A percentile compares a stretch with the other conserved stretches of the same genome.
Conservation (phyloP, 345 rosid genomes). For the Arabidopsis suecica region DNA sequence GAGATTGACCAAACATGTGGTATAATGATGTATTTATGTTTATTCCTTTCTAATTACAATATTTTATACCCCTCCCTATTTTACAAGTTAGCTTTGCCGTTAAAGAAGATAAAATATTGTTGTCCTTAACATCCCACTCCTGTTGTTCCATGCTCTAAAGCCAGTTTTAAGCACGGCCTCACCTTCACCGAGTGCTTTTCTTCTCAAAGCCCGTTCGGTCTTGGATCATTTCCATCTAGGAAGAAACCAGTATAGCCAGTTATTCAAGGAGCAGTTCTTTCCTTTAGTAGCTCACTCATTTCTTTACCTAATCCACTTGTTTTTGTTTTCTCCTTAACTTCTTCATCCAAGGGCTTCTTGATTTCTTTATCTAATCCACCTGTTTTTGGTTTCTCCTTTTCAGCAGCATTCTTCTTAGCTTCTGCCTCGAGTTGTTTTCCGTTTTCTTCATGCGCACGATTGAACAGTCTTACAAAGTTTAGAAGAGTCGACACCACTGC, state of each 20-base stretch:
- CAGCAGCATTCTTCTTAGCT: slow-evolving; percentile 61
- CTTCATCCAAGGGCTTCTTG: slow-evolving; percentile 31
- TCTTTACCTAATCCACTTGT: slow-evolving; percentile 33
- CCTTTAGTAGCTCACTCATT: slow-evolving; percentile 11
- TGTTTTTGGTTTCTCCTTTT: slow-evolving; percentile 53
- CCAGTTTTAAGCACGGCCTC: slow-evolving; percentile 1
- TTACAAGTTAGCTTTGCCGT: slow-evolving; percentile 35
- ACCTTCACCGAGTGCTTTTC: slow-evolving; percentile 4
- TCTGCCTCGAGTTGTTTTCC: slow-evolving; percentile 74
- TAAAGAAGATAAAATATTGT: slow-evolving; percentile 22
- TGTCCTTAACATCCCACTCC: slow-evolving; percentile 6
- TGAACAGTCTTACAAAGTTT: slow-evolving; percentile 79
- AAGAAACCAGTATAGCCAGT: background rate
- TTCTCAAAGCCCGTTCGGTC: background rate
- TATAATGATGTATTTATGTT: slow-evolving; percentile 5
- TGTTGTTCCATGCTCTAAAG: slow-evolving; percentile 13
- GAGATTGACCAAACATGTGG: slow-evolving; percentile 7
- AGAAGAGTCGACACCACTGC: slow-evolving; percentile 79
- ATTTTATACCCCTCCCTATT: slow-evolving; percentile 21
- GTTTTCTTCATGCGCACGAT: slow-evolving; percentile 80
- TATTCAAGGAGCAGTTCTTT: slow-evolving; percentile 12
- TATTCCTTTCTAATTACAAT: slow-evolving; percentile 33
- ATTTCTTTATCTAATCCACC: slow-evolving; percentile 51
- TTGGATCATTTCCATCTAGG: background rate
- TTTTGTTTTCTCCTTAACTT: slow-evolving; percentile 24